Conservation (phyloP, 768 basidiomycete genomes). For the Pleurotus tuber-regium region DNA sequence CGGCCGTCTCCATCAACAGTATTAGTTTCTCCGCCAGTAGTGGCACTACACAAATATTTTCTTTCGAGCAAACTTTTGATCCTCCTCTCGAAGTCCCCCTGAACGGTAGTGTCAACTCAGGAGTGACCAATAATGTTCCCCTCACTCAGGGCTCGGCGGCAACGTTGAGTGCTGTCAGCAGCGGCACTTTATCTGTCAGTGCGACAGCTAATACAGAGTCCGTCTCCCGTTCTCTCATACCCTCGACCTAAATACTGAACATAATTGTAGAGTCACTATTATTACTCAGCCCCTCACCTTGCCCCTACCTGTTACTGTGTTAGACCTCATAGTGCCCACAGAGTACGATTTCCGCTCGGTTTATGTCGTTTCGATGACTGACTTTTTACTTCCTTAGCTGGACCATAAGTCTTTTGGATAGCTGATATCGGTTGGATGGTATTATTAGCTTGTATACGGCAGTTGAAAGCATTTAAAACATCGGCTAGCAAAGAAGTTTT, state of each 20-base stretch:
- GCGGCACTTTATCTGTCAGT: background rate
- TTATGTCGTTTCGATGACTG: no score
- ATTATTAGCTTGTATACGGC: no score
- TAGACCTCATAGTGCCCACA: background rate
- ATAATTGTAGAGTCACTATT: background rate
- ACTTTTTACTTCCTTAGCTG: no score
- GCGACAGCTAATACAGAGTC: background rate
- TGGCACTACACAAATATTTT: background rate
- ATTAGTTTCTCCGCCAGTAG: background rate
- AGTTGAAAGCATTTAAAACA: no score
- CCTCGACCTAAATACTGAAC: background rate
- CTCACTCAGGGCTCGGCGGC: background rate
- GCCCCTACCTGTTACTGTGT: background rate
- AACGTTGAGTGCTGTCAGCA: background rate
- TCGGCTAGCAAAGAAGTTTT: no score
- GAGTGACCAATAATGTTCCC: background rate
- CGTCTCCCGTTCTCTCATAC: background rate
- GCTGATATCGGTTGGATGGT: no score
- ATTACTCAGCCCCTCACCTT: background rate
- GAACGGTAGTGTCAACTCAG: slow-evolving; percentile 1
- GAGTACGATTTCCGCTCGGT: no score
- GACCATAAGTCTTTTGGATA: no score
- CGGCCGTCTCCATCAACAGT: background rate
- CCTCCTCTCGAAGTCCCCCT: background rate
- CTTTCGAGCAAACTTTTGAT: background rate